A percentile compares a stretch with the other conserved stretches of the same genome.
These are phyloP conservation scores for Suillus subluteus DNA, from an alignment of 768 basidiomycete genomes.

Conservation along the genomic window DNA sequence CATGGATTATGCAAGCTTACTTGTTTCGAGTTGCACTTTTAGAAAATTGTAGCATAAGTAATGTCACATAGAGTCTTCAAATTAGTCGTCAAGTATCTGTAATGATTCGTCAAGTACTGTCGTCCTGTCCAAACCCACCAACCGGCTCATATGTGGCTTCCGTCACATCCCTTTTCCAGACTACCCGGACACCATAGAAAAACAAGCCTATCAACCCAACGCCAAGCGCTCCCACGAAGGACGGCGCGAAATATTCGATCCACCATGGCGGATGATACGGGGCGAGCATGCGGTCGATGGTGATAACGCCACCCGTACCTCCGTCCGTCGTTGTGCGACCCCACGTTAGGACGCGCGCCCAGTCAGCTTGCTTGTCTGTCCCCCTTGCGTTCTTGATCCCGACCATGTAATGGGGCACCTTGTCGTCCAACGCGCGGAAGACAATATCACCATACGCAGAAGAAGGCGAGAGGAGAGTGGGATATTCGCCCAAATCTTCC, in stretches of 20 bases:
- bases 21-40: background rate
- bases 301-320: conserved; percentile 85
- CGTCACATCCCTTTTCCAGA: conserved; percentile 77
- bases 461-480: conserved; percentile 69
- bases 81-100: conserved; percentile 11
- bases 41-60: conserved; percentile 12
- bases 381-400: conserved; percentile 77
- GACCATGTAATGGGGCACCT: conserved; percentile 55
- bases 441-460: conserved; percentile 83
- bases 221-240: conserved; percentile 62
- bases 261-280: conserved; percentile 92
- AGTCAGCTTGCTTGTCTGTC: conserved; percentile 62
- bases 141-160: conserved; percentile 91
- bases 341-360: conserved; percentile 69
- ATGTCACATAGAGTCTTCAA: conserved; percentile 24
- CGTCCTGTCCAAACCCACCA: conserved; percentile 74
- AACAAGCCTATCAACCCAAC: conserved; percentile 64
- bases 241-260: conserved; percentile 71
- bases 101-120: conserved; percentile 35
- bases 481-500: conserved; percentile 71
- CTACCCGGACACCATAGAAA: conserved; percentile 68
- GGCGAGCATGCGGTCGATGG: conserved; percentile 79
- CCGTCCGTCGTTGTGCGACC: conserved; percentile 75
- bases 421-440: conserved; percentile 58
- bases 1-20: background rate